phyloP scores from a whole-genome alignment of 2,329 filamentous ascomycete genomes.

The Penicillium sp. region DNA sequence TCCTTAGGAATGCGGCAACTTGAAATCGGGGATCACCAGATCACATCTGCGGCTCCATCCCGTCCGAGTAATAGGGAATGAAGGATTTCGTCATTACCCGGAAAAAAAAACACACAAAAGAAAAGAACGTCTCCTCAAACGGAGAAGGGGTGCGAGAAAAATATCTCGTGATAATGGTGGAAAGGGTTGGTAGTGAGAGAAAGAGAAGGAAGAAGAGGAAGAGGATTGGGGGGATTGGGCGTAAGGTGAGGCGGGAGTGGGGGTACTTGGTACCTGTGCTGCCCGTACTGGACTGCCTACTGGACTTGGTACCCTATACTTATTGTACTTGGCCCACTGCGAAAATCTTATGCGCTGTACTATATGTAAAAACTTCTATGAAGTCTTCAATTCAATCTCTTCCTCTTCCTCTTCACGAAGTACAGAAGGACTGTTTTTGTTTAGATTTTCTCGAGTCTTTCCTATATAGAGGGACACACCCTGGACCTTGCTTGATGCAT shows the following conservation, averaged over 20 bases:
- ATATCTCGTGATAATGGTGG: slow-evolving; percentile 15
- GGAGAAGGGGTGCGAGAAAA: slow-evolving; percentile 4
- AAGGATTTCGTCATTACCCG: slow-evolving; percentile 21
- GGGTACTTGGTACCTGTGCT: slow-evolving; percentile 14
- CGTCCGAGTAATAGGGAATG: slow-evolving; percentile 17
- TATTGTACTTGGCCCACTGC: slow-evolving; percentile 6
- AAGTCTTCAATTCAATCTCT: neutral
- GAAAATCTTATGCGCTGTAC: slow-evolving; percentile 16
- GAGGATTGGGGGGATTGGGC: slow-evolving; percentile 5
- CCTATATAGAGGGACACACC: slow-evolving; percentile 9
- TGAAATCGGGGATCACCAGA: slow-evolving; percentile 25
- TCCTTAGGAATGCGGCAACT: slow-evolving; percentile 25
- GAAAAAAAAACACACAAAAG: slow-evolving; percentile 17
- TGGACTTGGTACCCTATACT: slow-evolving; percentile 14
- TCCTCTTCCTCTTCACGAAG: neutral
- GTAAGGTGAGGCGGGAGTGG: slow-evolving; percentile 6
- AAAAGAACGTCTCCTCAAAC: slow-evolving; percentile 10
- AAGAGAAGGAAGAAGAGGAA: slow-evolving; percentile 10
- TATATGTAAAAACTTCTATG: slow-evolving; percentile 1
- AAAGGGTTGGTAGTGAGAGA: slow-evolving; percentile 12
- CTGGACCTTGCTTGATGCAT: slow-evolving; percentile 22
- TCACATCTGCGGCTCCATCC: slow-evolving; percentile 27
- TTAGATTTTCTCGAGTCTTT: slow-evolving; percentile 24
- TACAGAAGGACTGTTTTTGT: slow-evolving; percentile 12
- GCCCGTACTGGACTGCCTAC: neutral